Base-by-base conservation (phyloP, 176 grass and related monocot genomes). In the Hsuehochloa calcarea region DNA sequence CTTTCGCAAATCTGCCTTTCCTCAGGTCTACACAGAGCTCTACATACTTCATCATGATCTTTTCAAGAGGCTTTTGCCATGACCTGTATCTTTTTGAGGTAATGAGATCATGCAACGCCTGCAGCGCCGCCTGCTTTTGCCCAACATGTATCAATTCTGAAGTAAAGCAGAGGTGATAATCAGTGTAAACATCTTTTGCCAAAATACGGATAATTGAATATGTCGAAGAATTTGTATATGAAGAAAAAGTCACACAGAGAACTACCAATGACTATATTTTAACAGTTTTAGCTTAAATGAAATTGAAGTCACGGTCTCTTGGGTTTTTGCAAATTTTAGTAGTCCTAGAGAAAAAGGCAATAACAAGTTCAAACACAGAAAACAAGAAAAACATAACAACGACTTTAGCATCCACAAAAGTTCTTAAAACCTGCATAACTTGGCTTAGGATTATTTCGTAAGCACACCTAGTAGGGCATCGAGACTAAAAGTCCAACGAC, bases 101-200 rank as follows among this genome's bases (percentile, higher is more conserved):
- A n/a, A 99, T 96, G 72, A 96, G 91, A 70, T 99, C 96, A 88
- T 99, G 96, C 15, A 99, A 85, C 10, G 91, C 96, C 85, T 99
- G 96, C 38, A 99, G 61, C 9, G 96, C 93, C 19, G 96, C 96
- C 89, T 96, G 96, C 86, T 99, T 96, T 78, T 99, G 93, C 22
- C 96, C 96, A 88, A 99, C 96, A 94, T 99, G 90, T 80, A 96
- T 88, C 69, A 99, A 85, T 50, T 99, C 93, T 99, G 90, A 79
- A 89, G 47, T 26, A 71, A 39, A 82, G 7, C 19, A 86, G 10
- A 80, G 50, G 62, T 29, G 10, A 61, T 10, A 19, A 88, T 75
- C 38, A 88, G 31, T 19, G 10, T 82, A 59, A 65, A 78, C 8
- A 63, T 55, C 0, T 5, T 43, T 2, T 55, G 5, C 14, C 3